Percentiles rank a stretch among this genome's conserved stretches.
Evolutionary conservation across 179 eudicot genomes (phyloP).

Genomic region (Silene coronaria): DNA sequence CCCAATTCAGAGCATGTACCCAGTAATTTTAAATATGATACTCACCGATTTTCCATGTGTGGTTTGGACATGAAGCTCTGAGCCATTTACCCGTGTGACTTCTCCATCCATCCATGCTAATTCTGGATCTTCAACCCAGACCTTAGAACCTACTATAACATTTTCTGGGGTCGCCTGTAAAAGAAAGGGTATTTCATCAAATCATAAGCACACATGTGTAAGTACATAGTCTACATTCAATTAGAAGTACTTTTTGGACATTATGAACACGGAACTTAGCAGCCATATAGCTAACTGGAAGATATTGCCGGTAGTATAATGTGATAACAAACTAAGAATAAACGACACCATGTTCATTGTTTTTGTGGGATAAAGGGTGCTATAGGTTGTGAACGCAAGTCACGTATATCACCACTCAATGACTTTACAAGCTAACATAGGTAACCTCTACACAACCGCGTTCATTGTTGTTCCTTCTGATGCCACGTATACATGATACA

Average conservation of each 20-base stretch:
- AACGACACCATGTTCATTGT: neutral
- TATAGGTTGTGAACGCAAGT: neutral
- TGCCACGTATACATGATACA: neutral
- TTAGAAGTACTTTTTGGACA: neutral
- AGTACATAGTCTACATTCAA: slow-evolving; percentile 3
- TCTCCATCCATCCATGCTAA: slow-evolving; percentile 97
- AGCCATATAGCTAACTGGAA: slow-evolving; percentile 8
- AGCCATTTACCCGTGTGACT: slow-evolving; percentile 59
- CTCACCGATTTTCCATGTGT: slow-evolving; percentile 74
- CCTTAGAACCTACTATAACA: slow-evolving; percentile 84
- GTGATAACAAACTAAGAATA: neutral
- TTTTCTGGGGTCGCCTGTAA: slow-evolving; percentile 71
- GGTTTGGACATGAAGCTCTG: slow-evolving; percentile 66
- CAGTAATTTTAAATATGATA: slow-evolving; percentile 2
- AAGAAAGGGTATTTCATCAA: slow-evolving; percentile 15
- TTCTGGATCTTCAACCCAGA: slow-evolving; percentile 84
- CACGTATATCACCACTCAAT: neutral
- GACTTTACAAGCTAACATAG: neutral
- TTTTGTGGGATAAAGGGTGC: neutral
- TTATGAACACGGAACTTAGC: slow-evolving; percentile 5
- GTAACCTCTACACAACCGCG: neutral
- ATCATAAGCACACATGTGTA: slow-evolving; percentile 11
- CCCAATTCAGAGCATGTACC: neutral
- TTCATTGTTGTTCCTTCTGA: neutral
- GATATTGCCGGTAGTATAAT: neutral